Evolutionary conservation across 768 basidiomycete genomes (phyloP), one percentile per base, ranked within the genome.

Genomic region (Amanita inopinata): DNA sequence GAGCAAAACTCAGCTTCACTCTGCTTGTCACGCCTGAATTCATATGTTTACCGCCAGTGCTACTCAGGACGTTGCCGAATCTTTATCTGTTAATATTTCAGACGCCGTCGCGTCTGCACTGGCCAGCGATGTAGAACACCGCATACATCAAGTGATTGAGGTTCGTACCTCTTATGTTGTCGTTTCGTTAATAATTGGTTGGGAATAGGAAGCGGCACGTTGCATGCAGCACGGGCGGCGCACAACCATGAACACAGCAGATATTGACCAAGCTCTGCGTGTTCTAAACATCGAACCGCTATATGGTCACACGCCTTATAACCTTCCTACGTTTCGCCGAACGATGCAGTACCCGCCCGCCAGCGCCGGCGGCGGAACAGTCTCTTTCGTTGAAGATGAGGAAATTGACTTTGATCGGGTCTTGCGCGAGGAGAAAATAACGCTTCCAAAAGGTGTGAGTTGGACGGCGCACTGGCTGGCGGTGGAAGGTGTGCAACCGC

Each of bases 401-500:
- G 96, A 98, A 61, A 83, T 99, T 36, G 96, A 98, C 62, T 91
- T 99, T 53, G 88, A 93, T 56, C 87, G 81, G 40, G 80, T 92
- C 7, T 62, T 97, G 31, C 76, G 86, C 42, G 86, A 89, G 53
- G 88, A 90, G 58, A 84, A 91, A 59, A 80, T 91, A 25, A 68
- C 74, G 1, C 62, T 92, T 5, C 88, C 90, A 0, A 80, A 83
- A 52, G 83, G 81, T 31, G 80, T 87, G 43, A 78, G 71, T 51
- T 93, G 88, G 83, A 84, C 81, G 0, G 93, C 96, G 2, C 96
- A 99, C 57, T 99, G 96, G 96, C 72, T 99, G 23, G 93, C 93
- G 0, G 91, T 99, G 28, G 96, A 99, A 53, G 96, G 96, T 18
- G 86, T 99, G 9, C 96, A 98, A 55, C 93, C 94, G 0, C 74